A percentile compares a stretch with the other conserved stretches of the same genome.
Conservation (phyloP, 106 monocot genomes). For the Dendrobium huoshanense region DNA sequence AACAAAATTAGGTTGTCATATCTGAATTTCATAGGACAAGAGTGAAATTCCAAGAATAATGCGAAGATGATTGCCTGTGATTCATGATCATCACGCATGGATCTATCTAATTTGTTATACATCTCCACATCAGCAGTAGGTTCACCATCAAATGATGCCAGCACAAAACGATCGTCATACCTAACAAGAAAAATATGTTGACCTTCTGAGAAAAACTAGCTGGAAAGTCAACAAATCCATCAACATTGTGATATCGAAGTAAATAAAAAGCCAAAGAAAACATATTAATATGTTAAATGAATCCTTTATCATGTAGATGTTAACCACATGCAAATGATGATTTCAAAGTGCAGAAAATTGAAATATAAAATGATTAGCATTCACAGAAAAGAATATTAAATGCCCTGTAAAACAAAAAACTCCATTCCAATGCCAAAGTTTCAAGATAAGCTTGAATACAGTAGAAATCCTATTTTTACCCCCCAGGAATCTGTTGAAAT, state of each 20-base stretch:
- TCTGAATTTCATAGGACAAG: not conserved
- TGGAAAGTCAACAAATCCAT: not conserved
- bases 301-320: not conserved
- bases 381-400: not conserved
- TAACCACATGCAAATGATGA: not conserved
- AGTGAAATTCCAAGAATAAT: not conserved
- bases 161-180: constrained; percentile 77
- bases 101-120: constrained; percentile 67
- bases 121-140: constrained; percentile 75
- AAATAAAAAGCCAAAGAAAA: not conserved
- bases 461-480: not conserved
- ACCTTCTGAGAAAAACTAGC: not conserved
- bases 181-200: constrained; percentile 17
- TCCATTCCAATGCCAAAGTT: not conserved
- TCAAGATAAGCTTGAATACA: not conserved
- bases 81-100: constrained; percentile 56
- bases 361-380: not conserved
- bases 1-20: not conserved
- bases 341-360: not conserved
- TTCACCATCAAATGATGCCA: constrained; percentile 77
- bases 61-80: constrained; percentile 44
- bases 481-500: not conserved
- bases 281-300: not conserved
- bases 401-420: not conserved
- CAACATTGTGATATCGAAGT: not conserved